Evolutionary conservation across 345 rosid species (phyloP).

Genomic region (Eucalyptus caleyi): DNA sequence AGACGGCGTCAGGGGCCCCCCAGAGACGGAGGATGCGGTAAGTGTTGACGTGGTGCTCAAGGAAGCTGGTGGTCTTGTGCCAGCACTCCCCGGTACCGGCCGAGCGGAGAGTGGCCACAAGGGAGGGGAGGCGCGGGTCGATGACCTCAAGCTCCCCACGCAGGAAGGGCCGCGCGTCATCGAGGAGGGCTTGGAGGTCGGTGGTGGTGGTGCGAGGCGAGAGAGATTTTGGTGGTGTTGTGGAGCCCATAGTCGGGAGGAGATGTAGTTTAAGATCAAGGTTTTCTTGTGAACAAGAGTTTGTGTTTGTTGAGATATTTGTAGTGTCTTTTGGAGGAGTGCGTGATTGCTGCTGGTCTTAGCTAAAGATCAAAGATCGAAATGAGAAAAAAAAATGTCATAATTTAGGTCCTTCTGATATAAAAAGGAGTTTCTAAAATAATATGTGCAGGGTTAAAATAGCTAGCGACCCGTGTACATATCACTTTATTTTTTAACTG

Average conservation of each 20-base stretch:
- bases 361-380: too few species aligned
- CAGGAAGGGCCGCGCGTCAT: conserved; percentile 67
- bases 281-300: too few species aligned
- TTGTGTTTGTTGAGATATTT: too few species aligned
- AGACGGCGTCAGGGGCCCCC: conserved; percentile 63
- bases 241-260: neutral
- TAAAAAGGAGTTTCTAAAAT: too few species aligned
- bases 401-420: too few species aligned
- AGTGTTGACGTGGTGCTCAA: conserved; percentile 64
- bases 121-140: conserved; percentile 47
- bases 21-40: conserved; percentile 73
- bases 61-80: conserved; percentile 87
- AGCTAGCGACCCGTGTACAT: too few species aligned
- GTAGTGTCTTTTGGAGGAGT: too few species aligned
- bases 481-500: too few species aligned
- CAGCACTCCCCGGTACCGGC: conserved; percentile 98
- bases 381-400: too few species aligned
- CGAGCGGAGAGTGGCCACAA: conserved; percentile 61
- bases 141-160: conserved; percentile 67
- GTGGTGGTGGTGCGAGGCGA: neutral
- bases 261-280: too few species aligned
- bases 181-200: conserved; percentile 23
- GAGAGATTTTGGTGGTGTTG: neutral
- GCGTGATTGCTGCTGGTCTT: too few species aligned
- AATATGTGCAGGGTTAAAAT: too few species aligned